These are phyloP conservation scores for Apiospora hydei DNA, from an alignment of 2,329 filamentous ascomycete species.

Conservation along the genomic window DNA sequence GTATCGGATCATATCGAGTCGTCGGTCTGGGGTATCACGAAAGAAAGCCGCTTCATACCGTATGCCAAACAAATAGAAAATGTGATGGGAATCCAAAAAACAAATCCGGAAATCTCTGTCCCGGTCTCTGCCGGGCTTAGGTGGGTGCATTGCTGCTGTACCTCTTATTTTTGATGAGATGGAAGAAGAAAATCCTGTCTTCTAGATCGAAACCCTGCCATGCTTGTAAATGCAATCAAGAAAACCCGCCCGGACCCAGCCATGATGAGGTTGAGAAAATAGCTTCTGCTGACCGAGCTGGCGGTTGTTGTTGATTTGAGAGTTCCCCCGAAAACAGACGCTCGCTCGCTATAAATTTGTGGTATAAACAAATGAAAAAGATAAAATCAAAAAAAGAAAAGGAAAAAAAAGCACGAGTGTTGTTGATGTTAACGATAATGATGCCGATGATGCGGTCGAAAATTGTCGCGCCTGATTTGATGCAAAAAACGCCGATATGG, in stretches of 20 bases:
- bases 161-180: constrained; percentile 56
- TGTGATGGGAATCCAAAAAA: constrained; percentile 50
- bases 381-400: constrained; percentile 29
- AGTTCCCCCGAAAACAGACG: constrained; percentile 42
- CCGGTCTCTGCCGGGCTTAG: constrained; percentile 56
- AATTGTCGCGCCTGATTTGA: constrained; percentile 44
- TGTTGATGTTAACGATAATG: constrained; percentile 4
- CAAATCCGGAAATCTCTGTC: constrained; percentile 49
- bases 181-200: constrained; percentile 48
- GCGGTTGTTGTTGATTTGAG: constrained; percentile 51
- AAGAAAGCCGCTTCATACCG: constrained; percentile 53
- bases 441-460: constrained; percentile 26
- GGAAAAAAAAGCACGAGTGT: constrained; percentile 15
- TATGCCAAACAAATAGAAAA: constrained; percentile 40
- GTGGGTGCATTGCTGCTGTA: constrained; percentile 70
- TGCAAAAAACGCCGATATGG: constrained; percentile 43
- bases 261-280: constrained; percentile 57
- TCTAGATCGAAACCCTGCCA: constrained; percentile 56
- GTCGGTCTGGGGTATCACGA: constrained; percentile 45
- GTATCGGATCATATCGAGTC: constrained; percentile 30
- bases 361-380: constrained; percentile 37
- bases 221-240: constrained; percentile 61
- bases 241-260: constrained; percentile 62
- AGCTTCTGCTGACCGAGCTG: constrained; percentile 55
- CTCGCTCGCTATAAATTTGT: constrained; percentile 48